Percentiles rank a stretch among this genome's conserved stretches.
These are phyloP conservation scores for Sporothrix pseudoabietina DNA, from an alignment of 2,329 filamentous ascomycete species.

Conservation along the genomic window DNA sequence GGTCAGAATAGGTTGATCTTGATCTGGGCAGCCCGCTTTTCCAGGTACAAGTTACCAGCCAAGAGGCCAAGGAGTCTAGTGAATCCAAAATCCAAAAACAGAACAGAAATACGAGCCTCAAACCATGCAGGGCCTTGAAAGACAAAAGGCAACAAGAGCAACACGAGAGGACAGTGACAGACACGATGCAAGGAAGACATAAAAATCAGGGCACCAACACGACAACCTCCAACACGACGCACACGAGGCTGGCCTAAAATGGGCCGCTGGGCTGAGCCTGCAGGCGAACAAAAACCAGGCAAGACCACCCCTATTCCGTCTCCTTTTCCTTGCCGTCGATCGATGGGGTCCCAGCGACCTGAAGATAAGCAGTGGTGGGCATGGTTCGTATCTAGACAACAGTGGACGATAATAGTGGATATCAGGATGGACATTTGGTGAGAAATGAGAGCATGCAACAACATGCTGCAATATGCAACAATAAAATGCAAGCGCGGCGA, in stretches of 20 bases:
- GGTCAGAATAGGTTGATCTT: neutral
- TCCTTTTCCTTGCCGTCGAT: constrained; percentile 8
- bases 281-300: neutral
- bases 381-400: neutral
- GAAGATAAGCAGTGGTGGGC: neutral
- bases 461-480: constrained; percentile 5
- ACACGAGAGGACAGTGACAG: neutral
- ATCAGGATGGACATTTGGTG: neutral
- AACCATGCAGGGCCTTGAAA: neutral
- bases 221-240: constrained; percentile 1
- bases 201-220: neutral
- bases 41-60: constrained; percentile 1
- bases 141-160: neutral
- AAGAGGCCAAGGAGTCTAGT: neutral
- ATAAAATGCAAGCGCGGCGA: constrained; percentile 17
- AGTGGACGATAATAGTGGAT: neutral
- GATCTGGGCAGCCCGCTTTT: constrained; percentile 1
- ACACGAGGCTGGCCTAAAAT: neutral
- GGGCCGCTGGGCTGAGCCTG: constrained; percentile 6
- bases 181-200: neutral
- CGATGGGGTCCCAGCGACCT: constrained; percentile 1
- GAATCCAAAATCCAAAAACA: neutral
- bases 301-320: neutral
- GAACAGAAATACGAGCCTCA: constrained; percentile 14
- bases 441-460: neutral